These are phyloP conservation scores for Cymbomonas tetramitiformis DNA, from an alignment of 139 green algal species.

Conservation along the genomic window DNA sequence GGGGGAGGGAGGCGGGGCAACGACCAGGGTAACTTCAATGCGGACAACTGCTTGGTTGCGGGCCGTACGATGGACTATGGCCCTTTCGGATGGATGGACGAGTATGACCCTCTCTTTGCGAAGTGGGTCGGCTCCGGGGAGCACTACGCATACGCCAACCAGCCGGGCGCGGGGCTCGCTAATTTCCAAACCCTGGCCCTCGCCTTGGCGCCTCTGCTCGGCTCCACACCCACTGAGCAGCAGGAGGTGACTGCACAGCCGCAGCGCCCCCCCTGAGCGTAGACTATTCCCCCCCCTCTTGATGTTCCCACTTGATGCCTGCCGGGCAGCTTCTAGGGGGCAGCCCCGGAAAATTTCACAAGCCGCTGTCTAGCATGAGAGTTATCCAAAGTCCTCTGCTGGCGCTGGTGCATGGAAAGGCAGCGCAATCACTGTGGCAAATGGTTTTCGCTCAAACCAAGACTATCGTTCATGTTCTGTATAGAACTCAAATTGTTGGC, in stretches of 20 bases:
- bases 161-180: slow-evolving; percentile 15
- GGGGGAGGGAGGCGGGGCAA: too few relatives aligned
- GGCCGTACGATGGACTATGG: slow-evolving; percentile 32
- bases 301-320: neutral
- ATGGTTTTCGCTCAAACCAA: too few relatives aligned
- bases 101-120: slow-evolving; percentile 23
- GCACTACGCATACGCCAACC: slow-evolving; percentile 23
- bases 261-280: neutral
- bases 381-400: too few relatives aligned
- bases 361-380: too few relatives aligned
- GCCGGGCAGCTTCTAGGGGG: too few relatives aligned
- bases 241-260: neutral
- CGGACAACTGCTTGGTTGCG: slow-evolving; percentile 25
- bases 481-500: too few relatives aligned
- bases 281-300: too few relatives aligned
- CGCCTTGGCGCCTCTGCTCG: slow-evolving; percentile 1
- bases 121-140: slow-evolving; percentile 23
- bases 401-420: too few relatives aligned
- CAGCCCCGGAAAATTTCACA: too few relatives aligned
- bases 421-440: too few relatives aligned
- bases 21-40: slow-evolving; percentile 28
- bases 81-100: slow-evolving; percentile 28
- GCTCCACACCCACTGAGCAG: neutral
- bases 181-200: slow-evolving; percentile 13
- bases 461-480: too few relatives aligned